phyloP scores from a whole-genome alignment of 176 grass and related monocot species.

The Lolium perenne region DNA sequence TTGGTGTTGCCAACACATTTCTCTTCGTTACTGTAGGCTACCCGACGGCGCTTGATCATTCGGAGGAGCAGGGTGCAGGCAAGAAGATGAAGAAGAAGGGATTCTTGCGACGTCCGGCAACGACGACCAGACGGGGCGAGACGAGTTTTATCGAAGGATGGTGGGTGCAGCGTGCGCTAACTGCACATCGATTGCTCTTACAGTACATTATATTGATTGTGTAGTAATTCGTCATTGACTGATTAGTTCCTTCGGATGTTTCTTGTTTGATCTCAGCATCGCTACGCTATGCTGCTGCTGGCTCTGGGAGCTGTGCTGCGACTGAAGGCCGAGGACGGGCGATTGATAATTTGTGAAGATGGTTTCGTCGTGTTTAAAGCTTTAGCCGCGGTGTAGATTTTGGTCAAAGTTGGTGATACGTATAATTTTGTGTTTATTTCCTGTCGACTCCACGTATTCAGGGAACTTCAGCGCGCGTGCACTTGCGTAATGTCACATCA shows the following conservation, averaged over 20 bases:
- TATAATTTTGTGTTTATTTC: too few relatives aligned
- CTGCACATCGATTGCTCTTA: not conserved
- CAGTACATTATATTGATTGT: not conserved
- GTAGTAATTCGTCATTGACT: not conserved
- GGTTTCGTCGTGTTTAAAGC: not conserved
- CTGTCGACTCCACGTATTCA: too few relatives aligned
- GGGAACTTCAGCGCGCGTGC: too few relatives aligned
- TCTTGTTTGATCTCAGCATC: not conserved
- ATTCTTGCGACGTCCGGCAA: not conserved
- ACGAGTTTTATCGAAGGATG: slow-evolving; percentile 17
- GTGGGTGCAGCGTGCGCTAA: not conserved
- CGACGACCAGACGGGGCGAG: not conserved
- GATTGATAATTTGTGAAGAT: not conserved
- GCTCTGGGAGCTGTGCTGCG: not conserved
- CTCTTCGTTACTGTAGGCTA: not conserved
- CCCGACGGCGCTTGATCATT: not conserved
- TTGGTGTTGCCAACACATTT: not conserved
- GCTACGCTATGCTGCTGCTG: slow-evolving; percentile 6
- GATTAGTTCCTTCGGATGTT: not conserved
- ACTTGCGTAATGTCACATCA: too few relatives aligned
- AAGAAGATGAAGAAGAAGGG: not conserved
- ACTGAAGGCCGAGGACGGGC: not conserved
- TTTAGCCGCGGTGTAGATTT: not conserved
- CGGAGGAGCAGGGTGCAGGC: not conserved
- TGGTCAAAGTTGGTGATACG: not conserved